Percentiles rank a stretch among this genome's conserved stretches.
phyloP scores from a whole-genome alignment of 805 yeast genomes.

The Wickerhamiella azyma region DNA sequence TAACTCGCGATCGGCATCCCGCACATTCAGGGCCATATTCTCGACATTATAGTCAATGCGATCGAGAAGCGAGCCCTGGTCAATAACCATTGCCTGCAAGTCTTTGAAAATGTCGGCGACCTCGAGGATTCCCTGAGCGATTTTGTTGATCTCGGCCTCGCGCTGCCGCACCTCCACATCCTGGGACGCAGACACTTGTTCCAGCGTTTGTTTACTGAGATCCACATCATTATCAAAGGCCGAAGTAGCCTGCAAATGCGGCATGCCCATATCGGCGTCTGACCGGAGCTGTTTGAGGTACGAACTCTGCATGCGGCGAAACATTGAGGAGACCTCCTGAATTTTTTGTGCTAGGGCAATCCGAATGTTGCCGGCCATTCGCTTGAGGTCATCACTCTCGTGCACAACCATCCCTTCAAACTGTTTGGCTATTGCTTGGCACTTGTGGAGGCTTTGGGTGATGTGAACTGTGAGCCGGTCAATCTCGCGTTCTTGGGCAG shows the following conservation, averaged over 20 bases:
- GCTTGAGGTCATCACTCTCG: conserved; percentile 35
- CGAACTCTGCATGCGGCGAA: conserved; percentile 77
- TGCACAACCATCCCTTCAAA: conserved; percentile 34
- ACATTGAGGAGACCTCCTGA: conserved; percentile 62
- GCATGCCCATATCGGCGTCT: conserved; percentile 35
- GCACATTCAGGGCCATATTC: conserved; percentile 61
- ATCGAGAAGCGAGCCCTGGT: conserved; percentile 89
- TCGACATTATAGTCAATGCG: conserved; percentile 85
- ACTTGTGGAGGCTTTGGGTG: conserved; percentile 60
- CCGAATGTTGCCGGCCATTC: conserved; percentile 66
- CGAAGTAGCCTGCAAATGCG: conserved; percentile 23
- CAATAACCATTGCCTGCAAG: conserved; percentile 80
- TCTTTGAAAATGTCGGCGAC: conserved; percentile 88
- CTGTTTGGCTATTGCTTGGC: conserved; percentile 63
- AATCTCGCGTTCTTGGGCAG: conserved; percentile 59
- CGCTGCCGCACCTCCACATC: conserved; percentile 38
- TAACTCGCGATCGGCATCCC: conserved; percentile 65
- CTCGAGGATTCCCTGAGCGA: conserved; percentile 90
- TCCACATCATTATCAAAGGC: conserved; percentile 27
- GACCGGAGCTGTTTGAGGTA: conserved; percentile 74
- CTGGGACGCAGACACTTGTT: conserved; percentile 7
- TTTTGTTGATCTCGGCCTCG: conserved; percentile 76
- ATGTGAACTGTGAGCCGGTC: conserved; percentile 64
- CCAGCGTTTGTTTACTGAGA: conserved; percentile 27
- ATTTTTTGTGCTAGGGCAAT: conserved; percentile 74